Evolutionary conservation across 768 basidiomycete species (phyloP), one percentile per base, ranked within the genome.

Genomic region (Leccinum pellstonianum): DNA sequence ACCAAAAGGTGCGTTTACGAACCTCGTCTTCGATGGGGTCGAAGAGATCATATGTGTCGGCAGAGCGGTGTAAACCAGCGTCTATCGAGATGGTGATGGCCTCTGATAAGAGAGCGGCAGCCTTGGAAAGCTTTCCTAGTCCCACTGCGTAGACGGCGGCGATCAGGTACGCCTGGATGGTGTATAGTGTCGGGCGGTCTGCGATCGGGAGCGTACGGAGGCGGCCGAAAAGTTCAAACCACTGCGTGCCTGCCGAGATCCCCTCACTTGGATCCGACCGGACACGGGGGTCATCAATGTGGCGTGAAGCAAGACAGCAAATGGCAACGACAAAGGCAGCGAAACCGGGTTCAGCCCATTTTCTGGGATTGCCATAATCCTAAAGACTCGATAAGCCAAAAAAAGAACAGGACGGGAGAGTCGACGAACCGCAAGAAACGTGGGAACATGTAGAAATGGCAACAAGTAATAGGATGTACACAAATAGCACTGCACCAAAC

Each of bases 311-410:
- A 5, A 97, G 81, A 64, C 93, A 95, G 70, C 94, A 96, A 35
- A 95, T 81, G 1, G 93, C 84, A n/a, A 96, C 92, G 61, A 96
- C 91, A 70, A 95, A 95, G 10, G 93, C 87, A 43, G 91, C 93
- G 68, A 97, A 97, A 9, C 95, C 95, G 8, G 95, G 92, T 74
- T 95, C 93, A 53, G 88, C 91, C 94, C 95, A 96, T 79, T 95
- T 95, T 74, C 86, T 84, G 54, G 95, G 95, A 64, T 94, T 91
- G 46, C 91, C 92, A 70, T 97, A 97, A 74, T 97, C 94, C 88
- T 91, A 63, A 2, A 57, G 54, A 49, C 38, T 57, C 12, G 37
- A 55, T 69, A 65, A 65, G 74, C 8, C 35, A 55, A 54, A 17
- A 60, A 59, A 49, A 27, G 19, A 59, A 38, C 55, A 33, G 31